Evolutionary conservation across 225 moss, liverwort and hornwort species (phyloP).

Genomic region (Bryum argenteum): DNA sequence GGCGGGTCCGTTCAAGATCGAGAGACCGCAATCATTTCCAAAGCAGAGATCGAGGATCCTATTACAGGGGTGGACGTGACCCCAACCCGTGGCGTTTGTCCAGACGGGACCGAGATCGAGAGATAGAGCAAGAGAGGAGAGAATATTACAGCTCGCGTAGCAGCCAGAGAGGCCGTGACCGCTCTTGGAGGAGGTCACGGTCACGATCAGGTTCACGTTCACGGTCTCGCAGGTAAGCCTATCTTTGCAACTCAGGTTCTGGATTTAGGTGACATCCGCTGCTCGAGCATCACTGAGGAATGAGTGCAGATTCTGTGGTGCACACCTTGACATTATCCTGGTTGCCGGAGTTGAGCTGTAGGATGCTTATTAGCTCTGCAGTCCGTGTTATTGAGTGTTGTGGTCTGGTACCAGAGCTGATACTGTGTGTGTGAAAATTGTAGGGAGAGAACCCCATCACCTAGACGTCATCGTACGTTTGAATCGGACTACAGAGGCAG

Average conservation of each 20-base stretch:
- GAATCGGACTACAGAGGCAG: conserved; percentile 62
- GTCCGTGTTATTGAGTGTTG: neutral
- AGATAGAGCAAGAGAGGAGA: conserved; percentile 61
- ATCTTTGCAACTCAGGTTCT: neutral
- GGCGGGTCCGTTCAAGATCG: conserved; percentile 75
- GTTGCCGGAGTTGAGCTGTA: neutral
- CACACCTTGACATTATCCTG: neutral
- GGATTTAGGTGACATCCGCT: neutral
- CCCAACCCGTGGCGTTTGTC: conserved; percentile 78
- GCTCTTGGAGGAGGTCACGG: conserved; percentile 75
- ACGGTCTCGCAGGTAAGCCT: conserved; percentile 57
- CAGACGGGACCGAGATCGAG: conserved; percentile 80
- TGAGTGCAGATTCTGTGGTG: neutral
- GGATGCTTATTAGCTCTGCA: neutral
- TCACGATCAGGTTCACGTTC: conserved; percentile 69
- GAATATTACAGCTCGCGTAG: conserved; percentile 59
- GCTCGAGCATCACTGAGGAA: too few species aligned
- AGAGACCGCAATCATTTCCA: conserved; percentile 58
- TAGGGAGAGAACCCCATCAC: conserved; percentile 69
- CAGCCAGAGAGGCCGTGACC: conserved; percentile 67
- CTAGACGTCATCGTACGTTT: conserved; percentile 52
- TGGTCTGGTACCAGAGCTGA: conserved; percentile 16
- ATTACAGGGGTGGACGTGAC: conserved; percentile 85
- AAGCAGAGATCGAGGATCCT: conserved; percentile 72
- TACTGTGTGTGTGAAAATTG: conserved; percentile 28